Evolutionary conservation across 345 rosid species (phyloP).

Genomic region (Carallia pectinifolia): DNA sequence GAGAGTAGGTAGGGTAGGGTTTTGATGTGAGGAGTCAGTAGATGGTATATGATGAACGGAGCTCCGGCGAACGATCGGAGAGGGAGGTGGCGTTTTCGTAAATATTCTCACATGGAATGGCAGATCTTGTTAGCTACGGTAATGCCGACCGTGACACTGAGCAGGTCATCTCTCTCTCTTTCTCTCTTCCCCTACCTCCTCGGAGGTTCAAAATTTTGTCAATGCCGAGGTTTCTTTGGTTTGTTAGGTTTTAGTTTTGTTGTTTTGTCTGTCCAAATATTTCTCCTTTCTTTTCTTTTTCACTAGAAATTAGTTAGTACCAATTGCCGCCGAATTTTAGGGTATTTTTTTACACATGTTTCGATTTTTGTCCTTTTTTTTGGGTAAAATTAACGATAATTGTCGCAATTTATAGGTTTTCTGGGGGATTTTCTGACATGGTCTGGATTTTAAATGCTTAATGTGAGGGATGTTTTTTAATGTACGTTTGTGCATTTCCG

Average conservation of each 20-base stretch:
- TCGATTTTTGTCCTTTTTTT: too few species aligned
- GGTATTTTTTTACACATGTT: too few species aligned
- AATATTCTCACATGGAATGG: conserved; percentile 93
- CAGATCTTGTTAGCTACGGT: conserved; percentile 96
- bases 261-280: not conserved
- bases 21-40: conserved; percentile 23
- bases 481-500: too few species aligned
- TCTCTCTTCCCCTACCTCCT: not conserved
- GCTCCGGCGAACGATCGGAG: conserved; percentile 74
- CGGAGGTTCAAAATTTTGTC: not conserved
- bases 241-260: not conserved
- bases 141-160: conserved; percentile 82
- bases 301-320: too few species aligned
- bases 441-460: too few species aligned
- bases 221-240: not conserved
- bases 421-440: too few species aligned
- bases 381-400: too few species aligned
- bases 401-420: too few species aligned
- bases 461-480: too few species aligned
- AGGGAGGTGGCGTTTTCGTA: conserved; percentile 63
- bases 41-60: conserved; percentile 81
- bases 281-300: not conserved
- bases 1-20: not conserved
- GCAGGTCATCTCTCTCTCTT: conserved; percentile 46
- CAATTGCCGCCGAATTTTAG: too few species aligned